These are phyloP conservation scores for Eremochloa ophiuroides DNA, from an alignment of 176 grass and related monocot species.

Conservation along the genomic window DNA sequence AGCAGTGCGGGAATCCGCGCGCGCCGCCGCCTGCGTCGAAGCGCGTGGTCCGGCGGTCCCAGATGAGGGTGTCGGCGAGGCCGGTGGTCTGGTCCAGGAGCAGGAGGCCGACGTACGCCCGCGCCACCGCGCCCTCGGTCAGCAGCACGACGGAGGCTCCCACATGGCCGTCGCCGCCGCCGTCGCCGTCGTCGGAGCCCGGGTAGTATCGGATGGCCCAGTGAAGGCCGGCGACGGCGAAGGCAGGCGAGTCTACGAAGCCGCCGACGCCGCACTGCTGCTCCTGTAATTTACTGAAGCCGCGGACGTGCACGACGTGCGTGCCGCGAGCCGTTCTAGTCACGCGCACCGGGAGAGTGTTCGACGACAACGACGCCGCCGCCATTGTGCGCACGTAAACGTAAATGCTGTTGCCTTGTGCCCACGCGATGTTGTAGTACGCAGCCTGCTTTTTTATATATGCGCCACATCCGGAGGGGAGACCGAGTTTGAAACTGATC, in stretches of 20 bases:
- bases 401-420: no score
- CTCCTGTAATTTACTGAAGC: not conserved
- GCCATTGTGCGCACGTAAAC: no score
- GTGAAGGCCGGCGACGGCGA: slow-evolving; percentile 3
- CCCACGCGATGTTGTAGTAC: no score
- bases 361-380: no score
- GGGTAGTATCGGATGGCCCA: slow-evolving; percentile 14
- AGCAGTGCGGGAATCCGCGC: no score
- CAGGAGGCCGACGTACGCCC: slow-evolving; percentile 6
- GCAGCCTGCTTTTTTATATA: no score
- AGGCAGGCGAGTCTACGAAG: not conserved
- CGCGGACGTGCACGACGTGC: not conserved
- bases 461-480: no score
- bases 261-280: not conserved
- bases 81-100: not conserved
- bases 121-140: not conserved
- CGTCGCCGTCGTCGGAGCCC: not conserved
- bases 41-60: not conserved
- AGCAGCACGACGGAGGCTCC: not conserved
- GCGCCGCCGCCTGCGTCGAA: not conserved
- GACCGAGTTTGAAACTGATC: no score
- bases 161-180: not conserved
- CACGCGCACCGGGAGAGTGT: not conserved
- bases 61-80: not conserved
- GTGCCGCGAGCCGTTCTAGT: not conserved